A percentile compares a stretch with the other conserved stretches of the same genome.
Conservation (phyloP, 2,329 filamentous ascomycete species). For the Scleromitrula shiraiana region DNA sequence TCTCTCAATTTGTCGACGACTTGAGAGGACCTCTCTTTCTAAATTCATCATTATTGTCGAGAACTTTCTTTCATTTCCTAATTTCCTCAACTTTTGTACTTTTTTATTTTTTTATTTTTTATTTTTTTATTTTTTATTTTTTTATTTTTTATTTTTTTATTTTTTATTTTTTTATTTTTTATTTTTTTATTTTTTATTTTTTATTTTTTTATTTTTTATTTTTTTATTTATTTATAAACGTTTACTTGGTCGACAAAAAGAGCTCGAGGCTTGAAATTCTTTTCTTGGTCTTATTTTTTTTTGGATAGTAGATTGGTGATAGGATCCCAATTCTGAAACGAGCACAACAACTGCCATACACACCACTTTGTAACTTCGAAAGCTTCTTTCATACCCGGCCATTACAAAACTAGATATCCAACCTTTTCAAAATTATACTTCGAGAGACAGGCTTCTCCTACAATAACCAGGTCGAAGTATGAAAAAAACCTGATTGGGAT, state of each 20-base stretch:
- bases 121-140: constrained; percentile 14
- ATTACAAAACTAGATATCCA: constrained; percentile 1
- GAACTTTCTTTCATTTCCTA: constrained; percentile 4
- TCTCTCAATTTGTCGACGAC: not conserved
- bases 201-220: too few relatives aligned
- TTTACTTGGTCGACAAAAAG: constrained; percentile 21
- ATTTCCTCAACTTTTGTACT: constrained; percentile 12
- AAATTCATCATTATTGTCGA: constrained; percentile 1
- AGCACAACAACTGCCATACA: not conserved
- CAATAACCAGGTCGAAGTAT: not conserved
- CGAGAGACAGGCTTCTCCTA: constrained; percentile 5
- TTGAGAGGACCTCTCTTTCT: too few relatives aligned
- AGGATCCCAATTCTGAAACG: constrained; percentile 18
- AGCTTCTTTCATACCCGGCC: constrained; percentile 9
- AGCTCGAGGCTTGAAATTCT: constrained; percentile 22
- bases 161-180: not conserved
- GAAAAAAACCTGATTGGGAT: constrained; percentile 1
- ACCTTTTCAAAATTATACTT: not conserved
- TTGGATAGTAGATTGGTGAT: constrained; percentile 5
- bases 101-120: constrained; percentile 13
- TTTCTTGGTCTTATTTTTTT: too few relatives aligned
- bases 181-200: constrained; percentile 22
- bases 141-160: constrained; percentile 12
- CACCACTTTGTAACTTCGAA: constrained; percentile 16
- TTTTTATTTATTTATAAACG: too few relatives aligned